phyloP scores from a whole-genome alignment of 495 filamentous ascomycete species.

The Hypoxylon cercidicola region DNA sequence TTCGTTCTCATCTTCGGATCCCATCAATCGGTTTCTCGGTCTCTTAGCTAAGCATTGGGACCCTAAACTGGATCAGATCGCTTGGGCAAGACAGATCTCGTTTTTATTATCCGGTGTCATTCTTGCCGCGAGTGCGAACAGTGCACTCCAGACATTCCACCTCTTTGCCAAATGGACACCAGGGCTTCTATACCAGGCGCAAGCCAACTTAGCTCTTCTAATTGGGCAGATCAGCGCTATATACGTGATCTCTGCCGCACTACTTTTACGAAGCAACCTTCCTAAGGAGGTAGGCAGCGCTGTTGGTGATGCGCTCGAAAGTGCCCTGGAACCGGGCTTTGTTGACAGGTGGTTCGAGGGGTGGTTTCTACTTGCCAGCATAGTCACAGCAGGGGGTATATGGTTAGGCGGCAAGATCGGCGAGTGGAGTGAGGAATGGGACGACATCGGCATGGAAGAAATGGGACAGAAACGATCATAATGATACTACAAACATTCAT shows the following conservation, averaged over 20 bases:
- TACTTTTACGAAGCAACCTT: slow-evolving; percentile 77
- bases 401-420: slow-evolving; percentile 72
- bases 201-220: slow-evolving; percentile 76
- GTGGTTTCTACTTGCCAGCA: slow-evolving; percentile 75
- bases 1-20: slow-evolving; percentile 75
- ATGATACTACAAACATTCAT: slow-evolving; percentile 25
- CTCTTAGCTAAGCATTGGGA: slow-evolving; percentile 78
- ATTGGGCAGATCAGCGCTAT: slow-evolving; percentile 80
- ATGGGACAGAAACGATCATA: slow-evolving; percentile 71
- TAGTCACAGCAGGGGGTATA: slow-evolving; percentile 70
- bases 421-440: slow-evolving; percentile 66
- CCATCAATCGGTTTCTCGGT: slow-evolving; percentile 79
- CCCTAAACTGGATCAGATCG: slow-evolving; percentile 71
- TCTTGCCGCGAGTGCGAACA: slow-evolving; percentile 77
- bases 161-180: slow-evolving; percentile 78
- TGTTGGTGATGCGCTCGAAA: slow-evolving; percentile 75
- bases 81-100: slow-evolving; percentile 81
- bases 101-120: slow-evolving; percentile 82
- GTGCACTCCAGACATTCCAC: slow-evolving; percentile 78
- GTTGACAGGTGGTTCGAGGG: slow-evolving; percentile 90
- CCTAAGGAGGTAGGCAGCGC: slow-evolving; percentile 75
- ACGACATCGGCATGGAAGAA: slow-evolving; percentile 72
- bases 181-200: slow-evolving; percentile 65
- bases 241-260: slow-evolving; percentile 79
- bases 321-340: slow-evolving; percentile 73